Evolutionary conservation across 108 stramenopile genomes (phyloP).

Genomic region (Pelagomonas calceolata): DNA sequence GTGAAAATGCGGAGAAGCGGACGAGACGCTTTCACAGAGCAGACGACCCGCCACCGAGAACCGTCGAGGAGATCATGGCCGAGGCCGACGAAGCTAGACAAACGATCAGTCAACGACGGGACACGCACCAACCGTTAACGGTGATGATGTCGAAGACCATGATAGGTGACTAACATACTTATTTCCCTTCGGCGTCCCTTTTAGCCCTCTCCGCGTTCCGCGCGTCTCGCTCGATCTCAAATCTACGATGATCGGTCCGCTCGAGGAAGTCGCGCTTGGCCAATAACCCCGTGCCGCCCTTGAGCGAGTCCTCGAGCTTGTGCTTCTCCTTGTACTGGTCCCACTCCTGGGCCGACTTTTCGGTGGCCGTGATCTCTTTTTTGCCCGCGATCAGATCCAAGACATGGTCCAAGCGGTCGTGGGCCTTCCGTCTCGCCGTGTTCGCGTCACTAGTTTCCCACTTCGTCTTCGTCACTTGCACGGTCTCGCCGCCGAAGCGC

Average conservation of each 20-base stretch:
- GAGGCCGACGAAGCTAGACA: too few relatives aligned
- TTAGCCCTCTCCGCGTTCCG: conserved; percentile 54
- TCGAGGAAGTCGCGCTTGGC: conserved; percentile 74
- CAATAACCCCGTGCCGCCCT: conserved; percentile 64
- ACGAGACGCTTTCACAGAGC: too few relatives aligned
- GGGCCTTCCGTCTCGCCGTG: neutral
- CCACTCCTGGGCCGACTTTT: conserved; percentile 77
- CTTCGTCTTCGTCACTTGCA: neutral
- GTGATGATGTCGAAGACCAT: too few relatives aligned
- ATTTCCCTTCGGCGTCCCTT: too few relatives aligned
- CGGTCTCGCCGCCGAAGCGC: neutral
- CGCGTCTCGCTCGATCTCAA: conserved; percentile 63
- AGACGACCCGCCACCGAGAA: too few relatives aligned
- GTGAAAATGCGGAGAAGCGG: too few relatives aligned
- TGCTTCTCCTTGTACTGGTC: conserved; percentile 66
- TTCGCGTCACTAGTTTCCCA: neutral
- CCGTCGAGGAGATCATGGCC: too few relatives aligned
- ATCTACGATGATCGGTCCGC: conserved; percentile 62
- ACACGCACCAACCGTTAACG: too few relatives aligned
- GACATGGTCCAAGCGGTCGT: conserved; percentile 47
- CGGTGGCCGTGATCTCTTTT: conserved; percentile 54
- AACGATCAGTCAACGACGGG: too few relatives aligned
- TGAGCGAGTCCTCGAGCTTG: conserved; percentile 56
- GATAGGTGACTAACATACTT: too few relatives aligned
- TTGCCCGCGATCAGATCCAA: conserved; percentile 54